Conservation (phyloP, 768 basidiomycete species). For the Boletus patriciae region DNA sequence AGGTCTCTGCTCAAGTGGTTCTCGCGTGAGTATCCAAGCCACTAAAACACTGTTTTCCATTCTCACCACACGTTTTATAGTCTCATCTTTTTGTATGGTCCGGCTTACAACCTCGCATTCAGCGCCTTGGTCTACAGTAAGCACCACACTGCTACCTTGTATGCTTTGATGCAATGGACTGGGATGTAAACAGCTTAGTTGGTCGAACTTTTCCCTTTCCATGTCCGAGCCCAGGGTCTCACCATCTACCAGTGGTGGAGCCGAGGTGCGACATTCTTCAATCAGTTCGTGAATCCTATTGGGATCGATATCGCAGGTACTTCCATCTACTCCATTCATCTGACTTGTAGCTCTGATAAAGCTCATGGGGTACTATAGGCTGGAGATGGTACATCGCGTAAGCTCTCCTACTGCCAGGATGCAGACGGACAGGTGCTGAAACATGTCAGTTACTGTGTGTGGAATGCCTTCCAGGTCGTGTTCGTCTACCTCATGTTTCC, state of each 20-base stretch:
- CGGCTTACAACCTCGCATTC: slow-evolving; percentile 2
- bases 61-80: background rate
- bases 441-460: slow-evolving; percentile 13
- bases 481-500: slow-evolving; percentile 20
- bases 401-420: background rate
- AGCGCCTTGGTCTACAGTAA: slow-evolving; percentile 4
- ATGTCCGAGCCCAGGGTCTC: slow-evolving; percentile 59
- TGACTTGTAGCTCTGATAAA: background rate
- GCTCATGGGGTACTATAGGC: background rate
- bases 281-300: slow-evolving; percentile 18
- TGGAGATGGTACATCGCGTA: slow-evolving; percentile 15
- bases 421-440: background rate
- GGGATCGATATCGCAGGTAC: slow-evolving; percentile 12
- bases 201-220: slow-evolving; percentile 68
- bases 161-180: background rate
- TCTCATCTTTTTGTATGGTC: slow-evolving; percentile 9
- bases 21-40: slow-evolving; percentile 6
- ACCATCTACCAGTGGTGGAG: slow-evolving; percentile 60
- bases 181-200: slow-evolving; percentile 47
- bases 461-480: slow-evolving; percentile 15
- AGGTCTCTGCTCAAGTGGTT: slow-evolving; percentile 5
- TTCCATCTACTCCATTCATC: background rate
- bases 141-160: background rate
- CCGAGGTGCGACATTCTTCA: slow-evolving; percentile 34
- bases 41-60: background rate